Percentiles rank a stretch among this genome's conserved stretches.
Conservation (phyloP, 371 early-diverging fungal genomes). For the Fennellomyces sp. region DNA sequence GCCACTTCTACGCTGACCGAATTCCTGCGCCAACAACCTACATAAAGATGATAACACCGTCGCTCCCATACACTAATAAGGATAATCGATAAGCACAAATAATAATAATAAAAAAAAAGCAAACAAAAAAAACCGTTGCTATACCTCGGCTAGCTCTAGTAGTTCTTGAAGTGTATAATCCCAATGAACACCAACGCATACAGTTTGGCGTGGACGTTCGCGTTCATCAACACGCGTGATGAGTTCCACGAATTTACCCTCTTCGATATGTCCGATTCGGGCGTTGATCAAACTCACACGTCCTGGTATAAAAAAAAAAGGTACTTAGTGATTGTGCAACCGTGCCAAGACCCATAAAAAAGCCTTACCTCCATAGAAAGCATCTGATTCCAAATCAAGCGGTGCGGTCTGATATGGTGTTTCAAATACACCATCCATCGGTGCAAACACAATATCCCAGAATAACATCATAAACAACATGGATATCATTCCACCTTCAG, state of each 20-base stretch:
- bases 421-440: conserved; percentile 75
- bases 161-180: conserved; percentile 50
- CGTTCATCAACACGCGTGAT: conserved; percentile 51
- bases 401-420: conserved; percentile 76
- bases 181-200: conserved; percentile 71
- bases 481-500: conserved; percentile 66
- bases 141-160: conserved; percentile 60
- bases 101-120: too few relatives aligned
- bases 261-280: conserved; percentile 50
- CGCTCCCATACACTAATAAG: conserved; percentile 61
- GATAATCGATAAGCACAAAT: conserved; percentile 1
- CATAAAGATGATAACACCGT: conserved; percentile 57
- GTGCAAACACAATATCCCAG: conserved; percentile 75
- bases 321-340: neutral
- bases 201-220: conserved; percentile 45
- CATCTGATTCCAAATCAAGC: conserved; percentile 68
- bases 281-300: conserved; percentile 57
- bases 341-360: neutral
- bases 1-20: conserved; percentile 64
- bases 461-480: conserved; percentile 68
- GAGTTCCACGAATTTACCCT: conserved; percentile 37
- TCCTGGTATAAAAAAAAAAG: conserved; percentile 17
- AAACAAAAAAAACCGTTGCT: neutral
- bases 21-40: conserved; percentile 64
- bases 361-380: conserved; percentile 62